Conservation (phyloP, 495 filamentous ascomycete species). For the Lasiosphaeriaceae sp. region DNA sequence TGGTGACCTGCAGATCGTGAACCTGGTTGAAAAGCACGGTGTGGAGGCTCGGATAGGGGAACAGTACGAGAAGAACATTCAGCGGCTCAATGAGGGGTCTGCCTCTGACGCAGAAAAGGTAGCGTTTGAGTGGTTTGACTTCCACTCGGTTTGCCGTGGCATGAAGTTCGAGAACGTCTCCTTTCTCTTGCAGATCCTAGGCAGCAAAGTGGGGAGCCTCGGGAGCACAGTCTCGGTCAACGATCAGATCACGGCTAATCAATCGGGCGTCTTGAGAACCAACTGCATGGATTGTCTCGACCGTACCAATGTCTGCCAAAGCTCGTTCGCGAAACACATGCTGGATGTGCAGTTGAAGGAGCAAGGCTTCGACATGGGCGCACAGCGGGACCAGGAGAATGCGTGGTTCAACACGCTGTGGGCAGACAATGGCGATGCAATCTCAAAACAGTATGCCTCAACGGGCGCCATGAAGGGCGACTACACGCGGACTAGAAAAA, state of each 20-base stretch:
- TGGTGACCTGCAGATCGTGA: slow-evolving; percentile 72
- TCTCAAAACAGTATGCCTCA: slow-evolving; percentile 74
- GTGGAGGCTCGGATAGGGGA: slow-evolving; percentile 75
- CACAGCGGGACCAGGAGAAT: slow-evolving; percentile 66
- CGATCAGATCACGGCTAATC: slow-evolving; percentile 46
- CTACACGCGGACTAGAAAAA: slow-evolving; percentile 85
- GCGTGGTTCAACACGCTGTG: slow-evolving; percentile 92
- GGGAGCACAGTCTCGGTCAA: slow-evolving; percentile 59
- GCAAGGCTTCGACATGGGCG: slow-evolving; percentile 67
- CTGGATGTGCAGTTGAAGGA: slow-evolving; percentile 71
- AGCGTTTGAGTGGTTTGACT: slow-evolving; percentile 91
- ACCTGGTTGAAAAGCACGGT: slow-evolving; percentile 80
- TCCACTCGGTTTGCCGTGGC: slow-evolving; percentile 82
- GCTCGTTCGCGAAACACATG: slow-evolving; percentile 71
- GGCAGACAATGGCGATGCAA: slow-evolving; percentile 88
- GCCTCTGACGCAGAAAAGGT: slow-evolving; percentile 48
- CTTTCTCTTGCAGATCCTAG: slow-evolving; percentile 66
- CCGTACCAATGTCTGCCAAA: slow-evolving; percentile 89
- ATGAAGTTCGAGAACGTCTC: slow-evolving; percentile 97
- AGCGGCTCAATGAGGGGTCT: slow-evolving; percentile 59
- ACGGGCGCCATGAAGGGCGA: slow-evolving; percentile 94
- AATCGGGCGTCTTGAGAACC: slow-evolving; percentile 75
- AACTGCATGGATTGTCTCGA: slow-evolving; percentile 99
- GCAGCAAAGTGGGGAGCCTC: slow-evolving; percentile 55
- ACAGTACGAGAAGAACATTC: slow-evolving; percentile 63